Evolutionary conservation across 2,329 filamentous ascomycete species (phyloP).

Genomic region (Trichophyton schoenleinii): DNA sequence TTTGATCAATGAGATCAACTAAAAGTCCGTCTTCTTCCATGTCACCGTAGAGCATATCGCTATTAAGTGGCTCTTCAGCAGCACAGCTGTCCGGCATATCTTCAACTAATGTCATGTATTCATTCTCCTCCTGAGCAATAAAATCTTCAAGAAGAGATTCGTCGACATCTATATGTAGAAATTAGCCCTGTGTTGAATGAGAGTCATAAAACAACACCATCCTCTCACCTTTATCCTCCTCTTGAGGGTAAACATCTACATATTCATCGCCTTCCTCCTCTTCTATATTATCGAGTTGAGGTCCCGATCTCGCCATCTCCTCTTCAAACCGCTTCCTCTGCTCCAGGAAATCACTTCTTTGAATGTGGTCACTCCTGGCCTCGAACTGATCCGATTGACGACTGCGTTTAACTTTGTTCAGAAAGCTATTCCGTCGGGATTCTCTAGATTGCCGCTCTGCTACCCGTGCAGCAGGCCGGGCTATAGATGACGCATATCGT

Average conservation of each 20-base stretch:
- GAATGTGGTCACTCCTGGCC: constrained; percentile 31
- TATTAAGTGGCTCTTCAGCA: not conserved
- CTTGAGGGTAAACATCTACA: not conserved
- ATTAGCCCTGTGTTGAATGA: not conserved
- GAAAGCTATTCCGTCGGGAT: constrained; percentile 28
- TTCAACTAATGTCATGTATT: constrained; percentile 14
- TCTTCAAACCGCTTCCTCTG: constrained; percentile 30
- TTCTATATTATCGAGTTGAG: constrained; percentile 15
- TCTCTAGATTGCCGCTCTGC: constrained; percentile 18
- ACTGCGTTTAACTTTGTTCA: constrained; percentile 30
- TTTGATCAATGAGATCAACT: constrained; percentile 48
- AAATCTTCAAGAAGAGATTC: constrained; percentile 25
- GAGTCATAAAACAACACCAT: not conserved
- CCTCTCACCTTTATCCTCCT: not conserved
- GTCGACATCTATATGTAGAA: constrained; percentile 11
- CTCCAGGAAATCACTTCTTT: constrained; percentile 31
- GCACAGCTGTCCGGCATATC: constrained; percentile 15
- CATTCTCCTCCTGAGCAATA: constrained; percentile 15
- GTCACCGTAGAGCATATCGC: not conserved
- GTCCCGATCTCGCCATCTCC: constrained; percentile 24
- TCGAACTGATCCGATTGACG: constrained; percentile 29
- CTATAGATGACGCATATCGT: constrained; percentile 25
- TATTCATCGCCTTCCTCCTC: constrained; percentile 16
- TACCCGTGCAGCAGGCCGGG: constrained; percentile 22
- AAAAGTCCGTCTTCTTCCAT: constrained; percentile 50